Base-by-base conservation (phyloP, 2,329 filamentous ascomycete genomes). In the Cordyceps javanica region DNA sequence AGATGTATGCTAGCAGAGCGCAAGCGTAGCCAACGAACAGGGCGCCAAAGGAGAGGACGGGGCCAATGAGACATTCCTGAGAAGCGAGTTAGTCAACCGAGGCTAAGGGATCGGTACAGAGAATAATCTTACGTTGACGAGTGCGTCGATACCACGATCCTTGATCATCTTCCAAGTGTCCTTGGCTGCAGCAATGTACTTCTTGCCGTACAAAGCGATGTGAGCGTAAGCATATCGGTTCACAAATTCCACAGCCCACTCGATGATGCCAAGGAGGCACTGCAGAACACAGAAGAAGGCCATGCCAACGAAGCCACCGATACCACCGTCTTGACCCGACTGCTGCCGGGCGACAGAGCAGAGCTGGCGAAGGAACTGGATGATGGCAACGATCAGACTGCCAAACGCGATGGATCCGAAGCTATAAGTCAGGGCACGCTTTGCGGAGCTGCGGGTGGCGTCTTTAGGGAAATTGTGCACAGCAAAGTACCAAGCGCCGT, bases 151-250 rank as follows among this genome's bases (percentile, higher is more conserved):
- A 28, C 93, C 93, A 32, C 93, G 89, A 67, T 95, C 85, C 70
- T 91, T 93, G 77, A 96, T 92, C 88, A 96, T 90, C 59, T 68
- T 84, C 90, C 91, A 96, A 0, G 91, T 96, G 64, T 90, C 90
- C 73, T 95, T 96, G 36, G 92, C 91, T 0, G 91, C 89, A 1
- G 85, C 79, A 56, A 97, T 82, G 69, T 97, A 97, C 1, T 88
- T 76, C 71, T 95, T 95, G 19, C 93, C 93, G 68, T 97, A 97
- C 0, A 97, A 78, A 0, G 93, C 91, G 67, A 97, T 96, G 68
- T 97, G 91, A 30, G 86, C 91, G 72, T 95, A 96, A 1, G 91
- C 91, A 64, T 95, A 96, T 64, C 91, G 85, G 73, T 97, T 97
- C 73, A 96, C 79, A 67, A 96, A 94, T 62, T 91, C 80, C 1